phyloP scores from a whole-genome alignment of 1,284 basidiomycete species.

The Blastosporella zonata region DNA sequence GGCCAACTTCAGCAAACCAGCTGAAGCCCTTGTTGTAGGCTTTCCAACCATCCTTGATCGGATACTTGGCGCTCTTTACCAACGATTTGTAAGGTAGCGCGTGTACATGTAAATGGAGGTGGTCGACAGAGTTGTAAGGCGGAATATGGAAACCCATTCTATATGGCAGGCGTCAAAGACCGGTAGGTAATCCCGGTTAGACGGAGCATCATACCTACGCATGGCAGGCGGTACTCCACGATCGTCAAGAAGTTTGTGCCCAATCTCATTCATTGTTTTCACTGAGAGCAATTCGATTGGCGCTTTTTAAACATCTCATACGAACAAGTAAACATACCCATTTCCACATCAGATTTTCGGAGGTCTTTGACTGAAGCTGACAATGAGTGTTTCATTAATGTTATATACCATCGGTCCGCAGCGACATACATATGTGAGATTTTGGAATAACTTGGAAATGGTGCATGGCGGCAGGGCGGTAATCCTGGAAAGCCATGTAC shows the following conservation, averaged over 20 bases:
- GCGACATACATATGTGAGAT: constrained; percentile 51
- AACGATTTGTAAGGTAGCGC: constrained; percentile 60
- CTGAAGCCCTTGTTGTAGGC: constrained; percentile 61
- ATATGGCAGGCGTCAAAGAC: constrained; percentile 7
- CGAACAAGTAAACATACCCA: constrained; percentile 39
- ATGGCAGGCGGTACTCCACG: constrained; percentile 35
- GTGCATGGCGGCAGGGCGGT: constrained; percentile 54
- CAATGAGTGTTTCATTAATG: not conserved
- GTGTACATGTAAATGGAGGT: constrained; percentile 80
- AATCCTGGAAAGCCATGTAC: constrained; percentile 64
- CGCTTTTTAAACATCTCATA: not conserved
- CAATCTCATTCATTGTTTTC: constrained; percentile 58
- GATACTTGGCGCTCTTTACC: constrained; percentile 55
- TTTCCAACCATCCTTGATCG: constrained; percentile 38
- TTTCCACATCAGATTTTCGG: constrained; percentile 37
- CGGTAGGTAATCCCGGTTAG: not conserved
- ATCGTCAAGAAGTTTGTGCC: constrained; percentile 49
- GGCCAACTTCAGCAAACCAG: constrained; percentile 74
- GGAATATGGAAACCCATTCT: constrained; percentile 83
- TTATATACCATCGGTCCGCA: not conserved
- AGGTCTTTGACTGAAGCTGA: constrained; percentile 52
- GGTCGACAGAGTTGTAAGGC: constrained; percentile 76
- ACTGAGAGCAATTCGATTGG: constrained; percentile 37
- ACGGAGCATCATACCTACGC: constrained; percentile 45
- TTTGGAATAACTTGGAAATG: constrained; percentile 70